A percentile compares a stretch with the other conserved stretches of the same genome.
Evolutionary conservation across 2,329 filamentous ascomycete species (phyloP).

Genomic region (Diaporthe vaccinii): DNA sequence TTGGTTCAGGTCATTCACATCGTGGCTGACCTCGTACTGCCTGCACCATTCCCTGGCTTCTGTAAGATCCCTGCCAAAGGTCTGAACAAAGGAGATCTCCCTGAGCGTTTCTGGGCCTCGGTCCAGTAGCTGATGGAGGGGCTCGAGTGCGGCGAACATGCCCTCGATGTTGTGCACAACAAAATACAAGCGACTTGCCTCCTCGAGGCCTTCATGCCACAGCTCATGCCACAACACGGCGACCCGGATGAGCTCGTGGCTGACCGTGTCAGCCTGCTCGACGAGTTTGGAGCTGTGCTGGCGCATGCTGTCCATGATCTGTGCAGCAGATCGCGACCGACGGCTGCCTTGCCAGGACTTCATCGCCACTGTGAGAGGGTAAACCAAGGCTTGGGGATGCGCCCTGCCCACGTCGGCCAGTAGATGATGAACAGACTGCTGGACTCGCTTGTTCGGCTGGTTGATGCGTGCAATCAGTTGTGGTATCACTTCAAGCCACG

Average conservation of each 20-base stretch:
- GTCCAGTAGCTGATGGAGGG: slow-evolving; percentile 92
- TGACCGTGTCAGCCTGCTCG: slow-evolving; percentile 94
- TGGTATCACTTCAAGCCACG: slow-evolving; percentile 98
- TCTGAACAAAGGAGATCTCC: slow-evolving; percentile 97
- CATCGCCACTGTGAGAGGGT: slow-evolving; percentile 97
- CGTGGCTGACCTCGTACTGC: slow-evolving; percentile 88
- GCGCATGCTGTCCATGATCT: slow-evolving; percentile 98
- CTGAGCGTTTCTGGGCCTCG: slow-evolving; percentile 91
- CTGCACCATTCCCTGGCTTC: slow-evolving; percentile 97
- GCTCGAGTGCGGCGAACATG: slow-evolving; percentile 93
- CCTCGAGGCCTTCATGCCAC: slow-evolving; percentile 98
- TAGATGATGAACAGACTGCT: slow-evolving; percentile 91
- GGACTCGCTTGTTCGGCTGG: slow-evolving; percentile 89
- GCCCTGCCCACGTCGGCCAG: slow-evolving; percentile 92
- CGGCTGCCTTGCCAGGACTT: slow-evolving; percentile 88
- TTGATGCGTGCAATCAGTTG: slow-evolving; percentile 98
- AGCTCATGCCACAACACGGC: slow-evolving; percentile 98
- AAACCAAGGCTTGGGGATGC: slow-evolving; percentile 96
- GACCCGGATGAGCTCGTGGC: slow-evolving; percentile 95
- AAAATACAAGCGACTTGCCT: slow-evolving; percentile 96
- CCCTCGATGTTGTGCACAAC: slow-evolving; percentile 97
- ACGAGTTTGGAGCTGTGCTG: slow-evolving; percentile 93
- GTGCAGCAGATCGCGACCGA: slow-evolving; percentile 86
- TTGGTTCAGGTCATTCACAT: slow-evolving; percentile 95
- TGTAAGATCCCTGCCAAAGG: slow-evolving; percentile 93